Evolutionary conservation across 2,329 filamentous ascomycete species (phyloP).

Genomic region (Pseudogymnoascus sp.): DNA sequence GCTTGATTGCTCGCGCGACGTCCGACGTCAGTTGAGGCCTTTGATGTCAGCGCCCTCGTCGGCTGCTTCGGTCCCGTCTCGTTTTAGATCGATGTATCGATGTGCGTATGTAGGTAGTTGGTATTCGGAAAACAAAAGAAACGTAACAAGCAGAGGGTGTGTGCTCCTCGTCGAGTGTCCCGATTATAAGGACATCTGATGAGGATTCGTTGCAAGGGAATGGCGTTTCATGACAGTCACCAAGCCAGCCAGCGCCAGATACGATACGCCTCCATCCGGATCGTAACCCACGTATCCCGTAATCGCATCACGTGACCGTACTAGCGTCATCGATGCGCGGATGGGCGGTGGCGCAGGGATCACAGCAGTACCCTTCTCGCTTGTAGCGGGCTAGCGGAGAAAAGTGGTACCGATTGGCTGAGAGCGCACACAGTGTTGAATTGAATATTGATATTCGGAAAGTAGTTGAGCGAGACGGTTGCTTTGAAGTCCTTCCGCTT

Average conservation of each 20-base stretch:
- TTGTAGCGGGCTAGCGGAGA: background rate
- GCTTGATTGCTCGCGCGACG: background rate
- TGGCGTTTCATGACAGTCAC: background rate
- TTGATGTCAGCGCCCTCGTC: background rate
- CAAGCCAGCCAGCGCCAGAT: background rate
- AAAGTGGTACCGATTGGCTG: slow-evolving; percentile 5
- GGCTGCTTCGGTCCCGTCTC: background rate
- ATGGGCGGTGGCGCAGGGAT: background rate
- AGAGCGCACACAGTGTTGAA: background rate
- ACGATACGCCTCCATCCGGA: background rate
- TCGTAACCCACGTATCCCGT: background rate
- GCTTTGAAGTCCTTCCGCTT: too few relatives aligned
- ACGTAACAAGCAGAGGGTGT: background rate
- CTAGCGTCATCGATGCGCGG: background rate
- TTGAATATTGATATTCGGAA: background rate
- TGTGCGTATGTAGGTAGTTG: too few relatives aligned
- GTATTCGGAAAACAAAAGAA: too few relatives aligned
- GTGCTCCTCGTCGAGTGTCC: background rate
- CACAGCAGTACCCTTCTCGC: background rate
- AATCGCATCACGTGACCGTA: background rate
- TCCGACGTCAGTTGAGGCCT: too few relatives aligned
- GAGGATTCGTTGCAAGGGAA: background rate
- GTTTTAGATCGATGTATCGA: too few relatives aligned
- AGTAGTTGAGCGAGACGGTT: background rate
- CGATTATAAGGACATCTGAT: background rate